A percentile compares a stretch with the other conserved stretches of the same genome.
Conservation (phyloP, 2,329 filamentous ascomycete genomes). For the Rutstroemia sp. region DNA sequence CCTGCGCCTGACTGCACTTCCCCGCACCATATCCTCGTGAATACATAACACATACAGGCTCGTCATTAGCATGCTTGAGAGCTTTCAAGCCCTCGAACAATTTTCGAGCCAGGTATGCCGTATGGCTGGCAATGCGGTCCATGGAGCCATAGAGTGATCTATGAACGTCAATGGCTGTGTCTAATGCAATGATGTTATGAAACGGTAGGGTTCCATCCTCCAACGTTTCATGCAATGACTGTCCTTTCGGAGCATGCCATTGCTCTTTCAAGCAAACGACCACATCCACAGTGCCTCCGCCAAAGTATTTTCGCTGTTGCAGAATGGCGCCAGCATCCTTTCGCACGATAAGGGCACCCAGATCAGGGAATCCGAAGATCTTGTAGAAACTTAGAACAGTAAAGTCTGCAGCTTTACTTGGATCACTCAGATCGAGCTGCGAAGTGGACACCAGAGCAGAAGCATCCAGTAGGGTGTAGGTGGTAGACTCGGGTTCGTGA, state of each 20-base stretch:
- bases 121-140: constrained; percentile 62
- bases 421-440: constrained; percentile 60
- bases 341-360: constrained; percentile 77
- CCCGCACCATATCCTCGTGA: constrained; percentile 28
- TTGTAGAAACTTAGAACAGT: constrained; percentile 87
- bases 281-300: constrained; percentile 89
- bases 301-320: constrained; percentile 70
- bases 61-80: constrained; percentile 59
- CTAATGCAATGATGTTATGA: constrained; percentile 80
- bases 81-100: constrained; percentile 51
- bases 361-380: constrained; percentile 93
- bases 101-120: constrained; percentile 52
- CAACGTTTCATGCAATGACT: constrained; percentile 68
- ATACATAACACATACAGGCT: constrained; percentile 28
- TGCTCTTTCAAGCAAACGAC: constrained; percentile 69
- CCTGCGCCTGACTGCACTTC: constrained; percentile 39
- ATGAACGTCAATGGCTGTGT: constrained; percentile 66
- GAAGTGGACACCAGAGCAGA: constrained; percentile 75
- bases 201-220: constrained; percentile 91
- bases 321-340: constrained; percentile 61
- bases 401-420: constrained; percentile 67
- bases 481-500: constrained; percentile 14
- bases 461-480: constrained; percentile 73
- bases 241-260: constrained; percentile 74
- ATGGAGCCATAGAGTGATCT: constrained; percentile 64